Evolutionary conservation across 2,329 filamentous ascomycete species (phyloP).

Genomic region (Fusarium equiseti): DNA sequence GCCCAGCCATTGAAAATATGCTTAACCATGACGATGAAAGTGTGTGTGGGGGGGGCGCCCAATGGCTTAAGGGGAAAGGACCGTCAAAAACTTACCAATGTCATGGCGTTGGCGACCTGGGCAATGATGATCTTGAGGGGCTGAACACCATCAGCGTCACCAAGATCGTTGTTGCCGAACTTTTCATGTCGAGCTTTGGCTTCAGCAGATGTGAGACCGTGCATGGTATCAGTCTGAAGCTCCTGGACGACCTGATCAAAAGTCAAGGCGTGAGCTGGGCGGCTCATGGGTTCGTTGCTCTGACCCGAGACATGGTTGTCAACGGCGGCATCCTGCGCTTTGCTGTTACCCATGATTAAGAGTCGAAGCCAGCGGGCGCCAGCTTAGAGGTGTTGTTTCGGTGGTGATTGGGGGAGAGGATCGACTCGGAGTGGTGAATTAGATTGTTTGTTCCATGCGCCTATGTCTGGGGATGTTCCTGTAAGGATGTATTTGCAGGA

Average conservation of each 20-base stretch:
- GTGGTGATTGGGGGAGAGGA: neutral
- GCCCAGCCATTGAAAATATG: slow-evolving; percentile 25
- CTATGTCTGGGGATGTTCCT: slow-evolving; percentile 40
- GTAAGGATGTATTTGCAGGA: slow-evolving; percentile 33
- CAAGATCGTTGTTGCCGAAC: slow-evolving; percentile 71
- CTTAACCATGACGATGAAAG: slow-evolving; percentile 20
- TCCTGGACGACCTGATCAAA: slow-evolving; percentile 63
- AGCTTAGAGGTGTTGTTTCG: slow-evolving; percentile 21
- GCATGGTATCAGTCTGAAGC: slow-evolving; percentile 63
- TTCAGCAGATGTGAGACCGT: slow-evolving; percentile 65
- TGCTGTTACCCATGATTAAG: slow-evolving; percentile 38
- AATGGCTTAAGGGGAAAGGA: neutral
- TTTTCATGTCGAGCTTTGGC: slow-evolving; percentile 63
- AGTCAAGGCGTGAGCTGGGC: slow-evolving; percentile 68
- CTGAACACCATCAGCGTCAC: slow-evolving; percentile 60
- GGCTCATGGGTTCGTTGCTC: slow-evolving; percentile 58
- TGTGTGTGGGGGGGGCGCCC: slow-evolving; percentile 20
- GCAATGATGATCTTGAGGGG: slow-evolving; percentile 69
- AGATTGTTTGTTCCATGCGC: slow-evolving; percentile 27
- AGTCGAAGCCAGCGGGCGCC: slow-evolving; percentile 30
- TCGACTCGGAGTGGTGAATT: slow-evolving; percentile 14
- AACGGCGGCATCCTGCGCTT: slow-evolving; percentile 32
- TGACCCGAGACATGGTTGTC: slow-evolving; percentile 51
- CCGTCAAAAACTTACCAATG: slow-evolving; percentile 60
- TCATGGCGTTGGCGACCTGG: slow-evolving; percentile 78